Percentiles rank a stretch among this genome's conserved stretches.
phyloP scores from a whole-genome alignment of 352 stramenopile species.

The Globisporangium splendens region DNA sequence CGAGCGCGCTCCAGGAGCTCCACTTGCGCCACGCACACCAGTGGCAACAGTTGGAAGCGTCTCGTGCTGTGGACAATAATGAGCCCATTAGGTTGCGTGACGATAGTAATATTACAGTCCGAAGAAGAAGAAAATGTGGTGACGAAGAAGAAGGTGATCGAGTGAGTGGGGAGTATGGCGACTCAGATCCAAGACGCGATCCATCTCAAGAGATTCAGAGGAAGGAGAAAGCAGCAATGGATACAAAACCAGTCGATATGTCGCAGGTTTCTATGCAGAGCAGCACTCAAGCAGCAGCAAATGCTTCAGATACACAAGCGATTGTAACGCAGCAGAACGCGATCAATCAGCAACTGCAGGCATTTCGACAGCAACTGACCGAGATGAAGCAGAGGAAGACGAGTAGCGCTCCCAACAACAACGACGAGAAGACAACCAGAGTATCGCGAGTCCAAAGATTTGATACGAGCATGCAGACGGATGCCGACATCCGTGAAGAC shows the following conservation, averaged over 20 bases:
- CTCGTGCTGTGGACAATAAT: too few species aligned
- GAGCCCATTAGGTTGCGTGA: not conserved
- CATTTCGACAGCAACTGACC: constrained; percentile 36
- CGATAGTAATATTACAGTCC: not conserved
- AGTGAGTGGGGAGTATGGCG: not conserved
- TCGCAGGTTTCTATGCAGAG: too few species aligned
- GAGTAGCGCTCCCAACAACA: not conserved
- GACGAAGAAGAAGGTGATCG: not conserved
- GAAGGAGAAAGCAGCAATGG: too few species aligned
- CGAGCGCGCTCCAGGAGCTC: constrained; percentile 12
- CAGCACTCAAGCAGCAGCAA: too few species aligned
- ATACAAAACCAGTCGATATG: too few species aligned
- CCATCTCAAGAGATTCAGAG: too few species aligned
- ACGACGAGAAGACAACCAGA: not conserved
- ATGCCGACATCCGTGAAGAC: constrained; percentile 21
- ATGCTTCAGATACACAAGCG: not conserved
- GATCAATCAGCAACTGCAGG: constrained; percentile 36
- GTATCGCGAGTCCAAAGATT: not conserved
- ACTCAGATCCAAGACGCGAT: too few species aligned
- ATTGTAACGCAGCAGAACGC: constrained; percentile 27
- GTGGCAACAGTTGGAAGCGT: constrained; percentile 8
- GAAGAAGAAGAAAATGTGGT: not conserved
- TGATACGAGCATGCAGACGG: constrained; percentile 19
- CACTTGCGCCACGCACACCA: constrained; percentile 12
- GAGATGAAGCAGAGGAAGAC: constrained; percentile 46